Conservation (phyloP, 2,329 filamentous ascomycete species). For the Paecilomyces variotii region DNA sequence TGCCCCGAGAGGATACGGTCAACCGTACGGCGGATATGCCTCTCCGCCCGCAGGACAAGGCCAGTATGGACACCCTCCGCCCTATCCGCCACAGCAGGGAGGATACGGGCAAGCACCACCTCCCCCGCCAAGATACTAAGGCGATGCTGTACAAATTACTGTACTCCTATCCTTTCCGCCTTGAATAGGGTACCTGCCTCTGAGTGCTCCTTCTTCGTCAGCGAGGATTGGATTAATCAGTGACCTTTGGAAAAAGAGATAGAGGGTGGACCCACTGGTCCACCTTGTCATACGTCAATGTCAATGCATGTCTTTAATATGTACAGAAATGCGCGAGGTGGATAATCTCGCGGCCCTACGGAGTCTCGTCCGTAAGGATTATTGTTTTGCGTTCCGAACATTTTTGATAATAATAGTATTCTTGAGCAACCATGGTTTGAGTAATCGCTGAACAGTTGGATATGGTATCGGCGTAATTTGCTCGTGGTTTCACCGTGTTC, state of each 20-base stretch:
- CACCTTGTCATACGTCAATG: background rate
- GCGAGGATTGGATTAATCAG: background rate
- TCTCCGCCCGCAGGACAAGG: constrained; percentile 4
- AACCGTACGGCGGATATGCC: constrained; percentile 16
- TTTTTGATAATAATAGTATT: background rate
- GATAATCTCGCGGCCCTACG: background rate
- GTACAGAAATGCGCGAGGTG: background rate
- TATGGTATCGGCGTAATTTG: background rate
- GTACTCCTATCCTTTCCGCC: background rate
- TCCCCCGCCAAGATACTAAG: background rate
- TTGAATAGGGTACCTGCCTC: background rate
- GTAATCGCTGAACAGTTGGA: background rate
- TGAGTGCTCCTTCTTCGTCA: background rate
- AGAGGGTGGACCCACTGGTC: background rate
- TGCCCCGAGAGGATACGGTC: constrained; percentile 3
- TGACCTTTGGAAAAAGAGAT: background rate
- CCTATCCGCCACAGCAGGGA: constrained; percentile 1
- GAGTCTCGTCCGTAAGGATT: background rate
- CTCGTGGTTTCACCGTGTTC: background rate
- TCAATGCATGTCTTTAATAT: background rate
- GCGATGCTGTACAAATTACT: background rate
- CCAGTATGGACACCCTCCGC: constrained; percentile 1
- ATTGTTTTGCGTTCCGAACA: background rate
- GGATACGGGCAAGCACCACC: constrained; percentile 1
- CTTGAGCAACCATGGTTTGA: background rate